A percentile compares a stretch with the other conserved stretches of the same genome.
phyloP scores from a whole-genome alignment of 139 green algal genomes.

The Volvox reticuliferus region DNA sequence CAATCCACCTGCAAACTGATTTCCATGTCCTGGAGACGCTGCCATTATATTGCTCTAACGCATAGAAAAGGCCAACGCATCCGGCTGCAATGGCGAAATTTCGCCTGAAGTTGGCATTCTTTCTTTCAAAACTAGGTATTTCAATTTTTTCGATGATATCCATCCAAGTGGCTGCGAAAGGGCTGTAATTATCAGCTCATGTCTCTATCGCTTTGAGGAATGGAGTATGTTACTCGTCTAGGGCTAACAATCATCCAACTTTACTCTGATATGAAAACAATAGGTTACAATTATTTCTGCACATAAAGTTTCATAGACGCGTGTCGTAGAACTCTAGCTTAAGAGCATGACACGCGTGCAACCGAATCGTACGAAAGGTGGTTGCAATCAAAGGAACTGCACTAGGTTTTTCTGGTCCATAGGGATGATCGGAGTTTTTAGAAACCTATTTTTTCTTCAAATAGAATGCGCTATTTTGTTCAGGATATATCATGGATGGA shows the following conservation, averaged over 20 bases:
- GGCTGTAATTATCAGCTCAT: too few species aligned
- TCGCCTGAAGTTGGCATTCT: conserved; percentile 16
- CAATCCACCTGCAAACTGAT: conserved; percentile 25
- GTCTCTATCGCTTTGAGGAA: too few species aligned
- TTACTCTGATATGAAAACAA: background rate
- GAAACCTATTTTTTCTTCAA: background rate
- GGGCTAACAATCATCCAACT: background rate
- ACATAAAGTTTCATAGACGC: too few species aligned
- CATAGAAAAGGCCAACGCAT: conserved; percentile 3
- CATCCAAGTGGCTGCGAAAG: conserved; percentile 6
- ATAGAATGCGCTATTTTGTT: background rate
- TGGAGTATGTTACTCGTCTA: background rate
- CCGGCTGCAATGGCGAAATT: conserved; percentile 38
- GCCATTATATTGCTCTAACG: conserved; percentile 46
- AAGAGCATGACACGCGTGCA: too few species aligned
- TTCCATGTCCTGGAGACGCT: conserved; percentile 23
- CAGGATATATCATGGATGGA: background rate
- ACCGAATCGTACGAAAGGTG: too few species aligned
- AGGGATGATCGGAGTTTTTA: too few species aligned
- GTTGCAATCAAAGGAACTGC: too few species aligned
- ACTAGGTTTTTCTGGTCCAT: too few species aligned
- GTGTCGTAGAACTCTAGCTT: too few species aligned
- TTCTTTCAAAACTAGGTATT: conserved; percentile 48
- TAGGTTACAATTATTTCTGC: background rate
- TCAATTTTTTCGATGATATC: conserved; percentile 54